Evolutionary conservation across 2,329 filamentous ascomycete genomes (phyloP).

Genomic region (Ophiostoma sp.): DNA sequence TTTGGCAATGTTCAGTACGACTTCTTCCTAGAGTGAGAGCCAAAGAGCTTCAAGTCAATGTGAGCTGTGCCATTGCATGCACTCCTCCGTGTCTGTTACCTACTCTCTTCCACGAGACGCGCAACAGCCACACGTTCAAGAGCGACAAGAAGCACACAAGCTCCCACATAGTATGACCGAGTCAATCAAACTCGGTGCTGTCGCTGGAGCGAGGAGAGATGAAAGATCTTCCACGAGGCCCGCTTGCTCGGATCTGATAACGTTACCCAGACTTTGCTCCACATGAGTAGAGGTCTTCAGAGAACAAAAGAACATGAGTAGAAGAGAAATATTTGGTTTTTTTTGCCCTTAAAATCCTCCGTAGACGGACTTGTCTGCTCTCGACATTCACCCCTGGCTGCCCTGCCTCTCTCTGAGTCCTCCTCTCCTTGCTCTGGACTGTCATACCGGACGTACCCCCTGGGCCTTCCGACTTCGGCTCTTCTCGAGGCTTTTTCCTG

Average conservation of each 20-base stretch:
- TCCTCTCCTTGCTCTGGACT: background rate
- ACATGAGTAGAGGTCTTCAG: background rate
- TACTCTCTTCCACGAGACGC: background rate
- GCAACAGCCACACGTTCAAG: background rate
- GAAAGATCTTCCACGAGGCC: conserved; percentile 1
- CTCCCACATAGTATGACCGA: too few relatives aligned
- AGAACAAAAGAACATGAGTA: conserved; percentile 4
- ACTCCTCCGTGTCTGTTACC: background rate
- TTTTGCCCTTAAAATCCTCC: background rate
- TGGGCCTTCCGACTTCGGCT: background rate
- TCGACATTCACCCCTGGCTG: background rate
- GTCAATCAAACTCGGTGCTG: too few relatives aligned
- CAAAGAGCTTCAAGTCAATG: background rate
- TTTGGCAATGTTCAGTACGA: too few relatives aligned
- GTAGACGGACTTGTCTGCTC: conserved; percentile 1
- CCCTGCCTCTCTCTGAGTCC: background rate
- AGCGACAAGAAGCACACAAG: too few relatives aligned
- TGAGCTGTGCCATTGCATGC: background rate
- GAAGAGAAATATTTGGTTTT: background rate
- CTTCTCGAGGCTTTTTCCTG: conserved; percentile 2
- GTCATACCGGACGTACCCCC: background rate
- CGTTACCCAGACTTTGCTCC: conserved; percentile 14
- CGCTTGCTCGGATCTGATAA: conserved; percentile 15
- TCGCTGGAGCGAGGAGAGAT: too few relatives aligned
- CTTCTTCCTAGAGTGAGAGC: background rate